Conservation (phyloP, 495 filamentous ascomycete species). For the Hypoxylon perforatum region DNA sequence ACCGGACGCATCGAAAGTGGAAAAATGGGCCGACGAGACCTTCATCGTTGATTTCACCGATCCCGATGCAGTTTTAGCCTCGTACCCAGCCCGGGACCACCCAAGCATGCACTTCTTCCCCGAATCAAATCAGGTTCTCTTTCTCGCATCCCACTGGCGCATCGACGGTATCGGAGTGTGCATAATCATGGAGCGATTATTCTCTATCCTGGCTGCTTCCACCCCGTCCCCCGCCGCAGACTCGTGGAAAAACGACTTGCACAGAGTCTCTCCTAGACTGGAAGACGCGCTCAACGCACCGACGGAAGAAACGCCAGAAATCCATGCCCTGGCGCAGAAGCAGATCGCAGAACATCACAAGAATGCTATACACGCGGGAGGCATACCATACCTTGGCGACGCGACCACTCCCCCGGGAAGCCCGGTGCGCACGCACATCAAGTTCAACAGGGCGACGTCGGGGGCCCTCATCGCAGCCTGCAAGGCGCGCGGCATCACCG, state of each 20-base stretch:
- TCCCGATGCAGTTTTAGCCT: constrained; percentile 9
- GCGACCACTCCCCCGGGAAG: constrained; percentile 20
- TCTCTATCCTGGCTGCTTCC: constrained; percentile 15
- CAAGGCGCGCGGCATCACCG: constrained; percentile 30
- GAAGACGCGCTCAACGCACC: constrained; percentile 30
- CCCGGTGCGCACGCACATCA: constrained; percentile 6
- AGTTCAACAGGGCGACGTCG: constrained; percentile 18
- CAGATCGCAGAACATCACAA: constrained; percentile 22
- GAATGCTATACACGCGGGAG: constrained; percentile 27
- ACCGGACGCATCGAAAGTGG: constrained; percentile 1
- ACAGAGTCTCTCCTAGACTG: constrained; percentile 33
- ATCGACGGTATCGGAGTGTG: constrained; percentile 38
- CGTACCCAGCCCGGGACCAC: constrained; percentile 2
- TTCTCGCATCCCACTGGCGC: constrained; percentile 40
- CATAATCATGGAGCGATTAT: constrained; percentile 39
- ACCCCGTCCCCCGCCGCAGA: background rate
- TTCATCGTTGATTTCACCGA: constrained; percentile 10
- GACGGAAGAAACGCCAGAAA: constrained; percentile 10
- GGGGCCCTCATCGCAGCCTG: constrained; percentile 26
- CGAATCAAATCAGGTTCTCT: constrained; percentile 17
- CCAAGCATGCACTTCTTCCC: constrained; percentile 23
- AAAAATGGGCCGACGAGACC: constrained; percentile 9
- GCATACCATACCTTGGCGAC: constrained; percentile 36
- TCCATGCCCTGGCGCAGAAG: constrained; percentile 17
- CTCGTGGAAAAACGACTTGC: constrained; percentile 4